These are phyloP conservation scores for Cicer arietinum DNA, from an alignment of 306 rosid species.

Conservation along the genomic window DNA sequence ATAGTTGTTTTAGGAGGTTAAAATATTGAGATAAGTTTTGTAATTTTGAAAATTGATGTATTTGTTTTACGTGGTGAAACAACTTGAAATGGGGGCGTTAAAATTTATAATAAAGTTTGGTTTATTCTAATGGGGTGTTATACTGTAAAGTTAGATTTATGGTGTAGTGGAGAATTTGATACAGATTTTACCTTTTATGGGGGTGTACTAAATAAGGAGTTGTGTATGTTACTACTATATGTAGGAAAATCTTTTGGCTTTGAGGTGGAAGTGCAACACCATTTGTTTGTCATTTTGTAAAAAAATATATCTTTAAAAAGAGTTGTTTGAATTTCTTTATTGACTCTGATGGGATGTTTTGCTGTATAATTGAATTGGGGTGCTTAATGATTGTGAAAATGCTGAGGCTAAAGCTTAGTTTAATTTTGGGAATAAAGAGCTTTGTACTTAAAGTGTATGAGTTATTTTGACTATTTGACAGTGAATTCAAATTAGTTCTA, in stretches of 20 bases:
- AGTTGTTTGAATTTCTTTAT: neutral
- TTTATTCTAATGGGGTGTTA: neutral
- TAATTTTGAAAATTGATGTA: neutral
- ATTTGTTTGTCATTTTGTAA: neutral
- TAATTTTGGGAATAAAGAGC: neutral
- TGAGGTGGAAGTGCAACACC: neutral
- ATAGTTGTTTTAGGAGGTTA: constrained; percentile 19
- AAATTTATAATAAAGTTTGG: neutral
- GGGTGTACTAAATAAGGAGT: neutral
- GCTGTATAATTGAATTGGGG: constrained; percentile 29
- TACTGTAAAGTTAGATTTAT: neutral
- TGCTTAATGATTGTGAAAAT: neutral
- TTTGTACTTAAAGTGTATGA: neutral
- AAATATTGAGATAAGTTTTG: neutral
- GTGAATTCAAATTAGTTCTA: neutral
- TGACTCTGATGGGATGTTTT: neutral
- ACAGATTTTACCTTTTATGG: neutral
- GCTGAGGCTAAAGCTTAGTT: constrained; percentile 32
- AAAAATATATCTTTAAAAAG: neutral
- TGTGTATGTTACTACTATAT: neutral
- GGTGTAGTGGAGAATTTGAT: constrained; percentile 11
- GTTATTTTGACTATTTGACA: constrained; percentile 4
- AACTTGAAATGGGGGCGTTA: neutral
- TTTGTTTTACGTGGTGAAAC: neutral
- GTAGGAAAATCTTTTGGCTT: neutral